Conservation (phyloP, 306 rosid species). For the Inga leiocalycina region DNA sequence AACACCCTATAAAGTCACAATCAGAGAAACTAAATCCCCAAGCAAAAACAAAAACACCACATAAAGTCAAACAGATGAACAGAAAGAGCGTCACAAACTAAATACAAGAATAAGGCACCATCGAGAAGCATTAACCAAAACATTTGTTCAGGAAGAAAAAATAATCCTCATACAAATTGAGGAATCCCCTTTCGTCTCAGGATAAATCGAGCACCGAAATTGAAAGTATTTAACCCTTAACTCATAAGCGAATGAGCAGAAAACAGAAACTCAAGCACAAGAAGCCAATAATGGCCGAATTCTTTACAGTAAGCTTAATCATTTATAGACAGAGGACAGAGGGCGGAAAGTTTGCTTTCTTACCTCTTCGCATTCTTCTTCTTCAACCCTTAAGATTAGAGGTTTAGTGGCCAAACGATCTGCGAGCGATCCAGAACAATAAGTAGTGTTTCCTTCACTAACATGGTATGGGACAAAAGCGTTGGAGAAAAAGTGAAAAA, state of each 20-base stretch:
- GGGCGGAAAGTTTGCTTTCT: conserved; percentile 10
- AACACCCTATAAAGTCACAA: conserved; percentile 14
- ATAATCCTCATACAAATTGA: conserved; percentile 21
- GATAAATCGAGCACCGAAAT: conserved; percentile 8
- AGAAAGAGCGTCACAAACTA: conserved; percentile 10
- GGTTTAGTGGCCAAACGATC: conserved; percentile 6
- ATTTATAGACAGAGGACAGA: not conserved
- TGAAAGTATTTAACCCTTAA: conserved; percentile 20
- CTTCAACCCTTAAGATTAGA: not conserved
- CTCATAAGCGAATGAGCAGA: conserved; percentile 3
- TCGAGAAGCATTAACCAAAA: conserved; percentile 37
- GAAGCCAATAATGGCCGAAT: not conserved
- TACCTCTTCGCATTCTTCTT: conserved; percentile 19
- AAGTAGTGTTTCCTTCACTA: not conserved
- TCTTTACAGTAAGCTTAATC: conserved; percentile 9
- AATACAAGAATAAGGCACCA: conserved; percentile 38
- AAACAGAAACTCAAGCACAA: conserved; percentile 1
- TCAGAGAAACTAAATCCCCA: conserved; percentile 34
- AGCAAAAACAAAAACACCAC: conserved; percentile 30
- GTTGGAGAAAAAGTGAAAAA: conserved; percentile 13
- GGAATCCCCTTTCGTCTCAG: conserved; percentile 1
- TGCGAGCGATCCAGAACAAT: conserved; percentile 34
- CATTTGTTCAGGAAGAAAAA: conserved; percentile 18
- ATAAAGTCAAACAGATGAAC: conserved; percentile 32
- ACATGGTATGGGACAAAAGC: conserved; percentile 17